Base-by-base conservation (phyloP, 306 rosid species). In the Rosa lucieae region DNA sequence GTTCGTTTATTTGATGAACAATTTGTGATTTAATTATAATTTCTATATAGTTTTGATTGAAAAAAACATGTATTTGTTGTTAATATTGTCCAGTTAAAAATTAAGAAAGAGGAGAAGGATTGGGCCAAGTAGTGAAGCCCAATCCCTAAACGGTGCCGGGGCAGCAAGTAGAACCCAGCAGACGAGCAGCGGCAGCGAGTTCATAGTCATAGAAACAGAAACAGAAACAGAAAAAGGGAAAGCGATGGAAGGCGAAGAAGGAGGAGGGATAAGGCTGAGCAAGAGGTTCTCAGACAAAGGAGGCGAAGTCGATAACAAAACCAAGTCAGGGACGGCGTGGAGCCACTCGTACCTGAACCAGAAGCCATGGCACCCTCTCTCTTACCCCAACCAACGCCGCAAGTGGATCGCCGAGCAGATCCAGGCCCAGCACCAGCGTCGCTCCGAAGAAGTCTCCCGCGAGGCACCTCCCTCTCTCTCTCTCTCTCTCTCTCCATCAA, bases 301-400 rank as follows among this genome's bases (percentile, higher is more conserved):
- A 10, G 90, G 92, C 6, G 91, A 94, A 62, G 98, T 94, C 6
- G 98, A 94, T 61, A 92, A 88, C 89, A 94, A 91, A 84, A 84
- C 77, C 67, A 92, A 94, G 83, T 81, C 97, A 0, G 99, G 99
- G 62, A 94, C 97, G 0, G 99, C 99, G 0, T 94, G 99, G 97
- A 94, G 99, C 86, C 99, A 94, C 74, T 89, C 93, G 0, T 94
- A 78, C 80, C 92, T 94, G 13, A 94, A 94, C 80, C 97, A 94
- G 88, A 94, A 94, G 91, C 97, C 97, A 46, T 94, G 99, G 99
- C 99, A 94, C 75, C 99, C 97, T 77, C 94, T 94, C 46, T 94
- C 99, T 53, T 94, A 94, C 86, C 98, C 99, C 35, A 94, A 94
- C 78, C 99, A 94, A 74, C 97, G 97, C 76, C 97, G 98, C 78